phyloP scores from a whole-genome alignment of 2,329 filamentous ascomycete species.

The Alternaria solani region DNA sequence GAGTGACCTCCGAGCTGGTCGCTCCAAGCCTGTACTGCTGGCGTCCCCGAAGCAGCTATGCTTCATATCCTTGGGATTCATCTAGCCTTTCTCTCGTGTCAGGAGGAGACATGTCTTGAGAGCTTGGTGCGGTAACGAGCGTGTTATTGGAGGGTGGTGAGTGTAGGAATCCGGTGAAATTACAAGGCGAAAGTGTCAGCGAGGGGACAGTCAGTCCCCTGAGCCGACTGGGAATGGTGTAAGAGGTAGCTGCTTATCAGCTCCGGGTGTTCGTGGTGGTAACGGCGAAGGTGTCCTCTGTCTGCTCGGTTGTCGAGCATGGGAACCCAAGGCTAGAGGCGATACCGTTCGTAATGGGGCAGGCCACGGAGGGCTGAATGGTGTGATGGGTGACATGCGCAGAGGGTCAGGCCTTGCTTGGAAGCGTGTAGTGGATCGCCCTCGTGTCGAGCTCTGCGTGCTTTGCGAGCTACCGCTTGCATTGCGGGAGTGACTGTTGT shows the following conservation, averaged over 20 bases:
- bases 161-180: neutral
- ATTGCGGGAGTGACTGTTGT: constrained; percentile 21
- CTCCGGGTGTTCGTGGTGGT: constrained; percentile 16
- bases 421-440: constrained; percentile 7
- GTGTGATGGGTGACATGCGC: constrained; percentile 31
- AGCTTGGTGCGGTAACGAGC: neutral
- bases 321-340: constrained; percentile 15
- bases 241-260: constrained; percentile 41
- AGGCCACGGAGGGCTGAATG: constrained; percentile 21
- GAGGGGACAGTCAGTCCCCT: neutral
- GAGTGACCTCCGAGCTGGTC: neutral
- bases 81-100: neutral
- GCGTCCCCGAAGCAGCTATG: neutral
- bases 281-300: constrained; percentile 6
- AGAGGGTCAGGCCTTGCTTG: constrained; percentile 26
- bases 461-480: constrained; percentile 19
- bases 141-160: neutral
- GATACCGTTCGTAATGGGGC: constrained; percentile 22
- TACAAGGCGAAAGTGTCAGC: neutral
- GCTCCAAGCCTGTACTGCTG: neutral
- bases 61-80: neutral
- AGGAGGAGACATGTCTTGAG: neutral
- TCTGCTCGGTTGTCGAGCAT: constrained; percentile 21
- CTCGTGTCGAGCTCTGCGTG: constrained; percentile 6
- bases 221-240: constrained; percentile 41